These are phyloP conservation scores for Fonsecaea nubica DNA, from an alignment of 2,329 filamentous ascomycete genomes.

Conservation along the genomic window DNA sequence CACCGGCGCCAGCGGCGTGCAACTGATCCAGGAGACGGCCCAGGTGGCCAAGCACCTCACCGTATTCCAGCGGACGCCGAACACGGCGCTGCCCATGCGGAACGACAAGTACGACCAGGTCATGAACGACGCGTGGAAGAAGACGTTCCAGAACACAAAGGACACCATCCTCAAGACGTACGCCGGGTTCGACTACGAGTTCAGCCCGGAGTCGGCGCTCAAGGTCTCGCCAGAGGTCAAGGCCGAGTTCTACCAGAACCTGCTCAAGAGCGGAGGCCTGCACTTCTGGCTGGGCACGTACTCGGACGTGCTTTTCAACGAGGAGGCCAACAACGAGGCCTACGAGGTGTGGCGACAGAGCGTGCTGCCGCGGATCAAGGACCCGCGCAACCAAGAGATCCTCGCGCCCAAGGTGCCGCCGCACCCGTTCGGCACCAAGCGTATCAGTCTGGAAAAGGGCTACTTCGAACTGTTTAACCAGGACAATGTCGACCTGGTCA, in stretches of 20 bases:
- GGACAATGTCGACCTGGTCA: constrained; percentile 45
- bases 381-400: constrained; percentile 57
- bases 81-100: background rate
- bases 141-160: constrained; percentile 9
- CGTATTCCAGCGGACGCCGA: constrained; percentile 46
- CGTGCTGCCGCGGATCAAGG: constrained; percentile 55
- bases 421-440: constrained; percentile 64
- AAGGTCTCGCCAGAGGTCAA: constrained; percentile 6
- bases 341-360: constrained; percentile 53
- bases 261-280: background rate
- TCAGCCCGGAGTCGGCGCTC: constrained; percentile 4
- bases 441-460: constrained; percentile 64
- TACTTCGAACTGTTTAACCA: constrained; percentile 48
- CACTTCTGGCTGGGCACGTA: constrained; percentile 6
- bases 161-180: constrained; percentile 15
- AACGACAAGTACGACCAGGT: background rate
- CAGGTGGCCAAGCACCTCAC: constrained; percentile 53
- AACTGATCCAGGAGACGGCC: constrained; percentile 25
- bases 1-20: constrained; percentile 26
- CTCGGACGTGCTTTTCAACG: background rate
- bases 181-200: constrained; percentile 19
- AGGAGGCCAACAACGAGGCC: constrained; percentile 34
- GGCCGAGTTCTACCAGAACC: constrained; percentile 2
- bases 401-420: constrained; percentile 60
- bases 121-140: background rate